Conservation (phyloP, 495 filamentous ascomycete species). For the Amorphotheca resinae region DNA sequence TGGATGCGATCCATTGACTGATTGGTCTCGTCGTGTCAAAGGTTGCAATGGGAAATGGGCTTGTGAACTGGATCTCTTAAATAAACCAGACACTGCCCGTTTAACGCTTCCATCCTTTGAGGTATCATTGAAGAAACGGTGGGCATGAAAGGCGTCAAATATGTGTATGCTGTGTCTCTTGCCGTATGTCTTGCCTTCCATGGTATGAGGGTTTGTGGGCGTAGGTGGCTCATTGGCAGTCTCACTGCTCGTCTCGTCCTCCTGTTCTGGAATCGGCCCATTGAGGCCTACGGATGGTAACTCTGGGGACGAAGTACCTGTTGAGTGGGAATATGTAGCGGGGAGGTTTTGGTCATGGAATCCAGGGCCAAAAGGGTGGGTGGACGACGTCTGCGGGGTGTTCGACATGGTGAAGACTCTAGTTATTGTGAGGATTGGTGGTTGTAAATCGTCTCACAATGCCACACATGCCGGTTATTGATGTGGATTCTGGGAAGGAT, state of each 20-base stretch:
- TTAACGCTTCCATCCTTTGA: constrained; percentile 18
- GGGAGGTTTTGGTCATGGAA: constrained; percentile 1
- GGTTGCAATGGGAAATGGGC: constrained; percentile 14
- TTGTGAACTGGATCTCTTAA: constrained; percentile 24
- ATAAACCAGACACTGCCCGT: constrained; percentile 24
- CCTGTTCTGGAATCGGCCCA: constrained; percentile 15
- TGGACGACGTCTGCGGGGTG: constrained; percentile 6
- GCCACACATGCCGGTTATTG: too few species aligned
- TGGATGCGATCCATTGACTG: constrained; percentile 23
- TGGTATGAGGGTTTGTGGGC: constrained; percentile 9
- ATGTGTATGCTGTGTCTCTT: not conserved
- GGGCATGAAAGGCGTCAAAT: not conserved
- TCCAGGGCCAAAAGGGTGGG: not conserved
- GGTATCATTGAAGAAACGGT: constrained; percentile 16
- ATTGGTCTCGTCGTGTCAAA: constrained; percentile 28
- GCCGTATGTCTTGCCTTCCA: constrained; percentile 9
- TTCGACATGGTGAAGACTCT: constrained; percentile 10
- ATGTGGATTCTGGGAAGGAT: not conserved
- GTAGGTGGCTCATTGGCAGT: constrained; percentile 17
- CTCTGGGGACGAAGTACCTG: constrained; percentile 13
- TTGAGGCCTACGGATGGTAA: constrained; percentile 8
- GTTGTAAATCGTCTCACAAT: too few species aligned
- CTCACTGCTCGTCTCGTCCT: constrained; percentile 17
- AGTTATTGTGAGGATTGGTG: too few species aligned
- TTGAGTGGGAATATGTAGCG: not conserved